Conservation (phyloP, 495 filamentous ascomycete species). For the Penicillium antarcticum region DNA sequence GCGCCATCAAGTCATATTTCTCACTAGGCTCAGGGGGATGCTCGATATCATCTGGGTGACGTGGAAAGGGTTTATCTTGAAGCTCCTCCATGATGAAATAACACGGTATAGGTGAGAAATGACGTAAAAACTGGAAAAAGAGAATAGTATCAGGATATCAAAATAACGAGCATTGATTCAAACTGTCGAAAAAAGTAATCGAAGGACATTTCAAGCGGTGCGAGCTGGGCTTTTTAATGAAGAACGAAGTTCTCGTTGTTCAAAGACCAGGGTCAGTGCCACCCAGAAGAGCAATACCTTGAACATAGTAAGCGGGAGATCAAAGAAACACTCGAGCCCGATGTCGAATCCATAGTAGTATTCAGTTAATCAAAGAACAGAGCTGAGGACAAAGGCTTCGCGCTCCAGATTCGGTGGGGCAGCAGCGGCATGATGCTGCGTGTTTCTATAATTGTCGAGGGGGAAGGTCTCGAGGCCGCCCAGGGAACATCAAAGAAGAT, state of each 20-base stretch:
- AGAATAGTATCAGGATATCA: neutral
- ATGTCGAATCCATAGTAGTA: neutral
- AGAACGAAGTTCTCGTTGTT: neutral
- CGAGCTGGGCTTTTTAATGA: neutral
- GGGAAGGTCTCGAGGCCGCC: too few relatives aligned
- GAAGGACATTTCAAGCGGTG: neutral
- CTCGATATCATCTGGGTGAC: neutral
- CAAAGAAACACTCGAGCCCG: neutral
- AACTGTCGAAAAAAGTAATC: neutral
- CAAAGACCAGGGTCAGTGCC: neutral
- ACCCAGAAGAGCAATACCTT: neutral
- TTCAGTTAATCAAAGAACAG: neutral
- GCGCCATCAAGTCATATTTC: conserved; percentile 9
- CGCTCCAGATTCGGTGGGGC: neutral
- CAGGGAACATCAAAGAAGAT: too few relatives aligned
- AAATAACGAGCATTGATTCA: neutral
- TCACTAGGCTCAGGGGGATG: neutral
- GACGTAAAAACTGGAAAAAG: too few relatives aligned
- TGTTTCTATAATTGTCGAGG: too few relatives aligned
- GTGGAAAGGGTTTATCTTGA: neutral
- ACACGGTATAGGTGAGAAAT: too few relatives aligned
- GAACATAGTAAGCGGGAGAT: neutral
- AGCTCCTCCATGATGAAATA: too few relatives aligned
- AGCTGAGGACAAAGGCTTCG: neutral
- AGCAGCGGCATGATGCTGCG: neutral